Evolutionary conservation across 768 basidiomycete genomes (phyloP), one percentile per base, ranked within the genome.

Genomic region (Mycena floridula): DNA sequence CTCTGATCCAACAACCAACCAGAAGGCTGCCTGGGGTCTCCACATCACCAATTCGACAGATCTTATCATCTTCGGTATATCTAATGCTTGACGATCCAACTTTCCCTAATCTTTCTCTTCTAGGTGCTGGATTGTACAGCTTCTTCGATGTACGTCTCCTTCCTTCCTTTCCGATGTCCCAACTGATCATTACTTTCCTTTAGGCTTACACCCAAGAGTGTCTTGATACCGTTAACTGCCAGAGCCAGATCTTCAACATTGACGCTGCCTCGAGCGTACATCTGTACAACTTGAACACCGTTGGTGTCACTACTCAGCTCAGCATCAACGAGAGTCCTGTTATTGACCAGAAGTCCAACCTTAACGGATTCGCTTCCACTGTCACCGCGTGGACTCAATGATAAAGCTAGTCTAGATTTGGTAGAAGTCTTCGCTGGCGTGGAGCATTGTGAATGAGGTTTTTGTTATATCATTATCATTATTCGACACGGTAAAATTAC

Each of bases 61-160:
- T 55, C 79, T 86, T 45, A 57, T 80, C 22, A 59, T 88, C 39
- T 86, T 82, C 44, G 85, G 84, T 82, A 6, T 15, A 42, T 43
- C 47, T 23, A 67, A 30, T 25, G 1, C 9, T 13, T 6, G 9
- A 8, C 30, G 26, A 45, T 7, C 35, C 32, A 21, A 25, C 40
- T 24, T 8, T n/a, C 7, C n/a, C 42, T 21, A 21, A 37, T 32
- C 13, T 7, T 26, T 32, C 20, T 21, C 4, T 15, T 4, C 18
- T 27, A 81, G 80, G 83, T 27, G 82, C 80, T 4, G 81, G 81
- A 1, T 61, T 81, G 13, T 86, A 87, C 61, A 81, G 77, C 60
- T 87, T 86, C 68, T 87, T 77, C 70, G 54, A 63, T 44, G 79
- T 77, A 39, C 28, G 28, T 22, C 40, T 39, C 21, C 12, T 38